Base-by-base conservation (phyloP, 2,329 filamentous ascomycete species). In the Cladosporium sp. region DNA sequence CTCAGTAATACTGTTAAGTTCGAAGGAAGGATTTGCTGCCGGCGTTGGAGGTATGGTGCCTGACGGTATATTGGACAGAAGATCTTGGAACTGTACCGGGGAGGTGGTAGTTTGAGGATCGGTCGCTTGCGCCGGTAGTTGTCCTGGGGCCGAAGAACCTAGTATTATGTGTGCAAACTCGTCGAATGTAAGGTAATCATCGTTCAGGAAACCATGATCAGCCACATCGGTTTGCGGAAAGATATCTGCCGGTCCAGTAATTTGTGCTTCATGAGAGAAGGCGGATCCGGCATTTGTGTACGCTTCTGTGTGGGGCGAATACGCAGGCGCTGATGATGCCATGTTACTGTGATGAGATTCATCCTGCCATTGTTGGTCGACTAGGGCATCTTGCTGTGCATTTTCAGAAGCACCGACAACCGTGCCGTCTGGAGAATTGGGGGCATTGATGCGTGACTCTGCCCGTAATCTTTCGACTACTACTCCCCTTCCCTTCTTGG, bases 111-210 rank as follows among this genome's bases (percentile, higher is more conserved):
- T 14, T 22, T 47, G 51, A 3, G 57, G 20, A 14, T 42, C 39
- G 25, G n/a, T 34, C 8, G 14, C 20, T 9, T 45, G 37, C 20
- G 50, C n/a, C n/a, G 42, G 38, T 5, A 36, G 6, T 37, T 28
- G 7, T 50, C 42, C 14, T 45, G 25, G 52, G n/a, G 38, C 25
- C 19, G 52, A 45, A 17, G 47, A 59, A 11, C 30, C 47, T 28
- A 63, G 51, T 3, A 63, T 50, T 34, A 51, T 62, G 28, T 62
- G 51, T n/a, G 60, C 58, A 28, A 64, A 63, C 15, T 63, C 61
- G 22, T 61, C 58, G 37, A 63, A 64, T 1, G 62, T 63, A 15
- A 63, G 59, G 22, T 61, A 64, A 28, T 52, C 36, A 25, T 51
- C 56, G 15, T 61, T 49, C 19, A 47, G 19, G 2, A 45, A 8